phyloP scores from a whole-genome alignment of 2,329 filamentous ascomycete genomes.

The Curvularia lunata region DNA sequence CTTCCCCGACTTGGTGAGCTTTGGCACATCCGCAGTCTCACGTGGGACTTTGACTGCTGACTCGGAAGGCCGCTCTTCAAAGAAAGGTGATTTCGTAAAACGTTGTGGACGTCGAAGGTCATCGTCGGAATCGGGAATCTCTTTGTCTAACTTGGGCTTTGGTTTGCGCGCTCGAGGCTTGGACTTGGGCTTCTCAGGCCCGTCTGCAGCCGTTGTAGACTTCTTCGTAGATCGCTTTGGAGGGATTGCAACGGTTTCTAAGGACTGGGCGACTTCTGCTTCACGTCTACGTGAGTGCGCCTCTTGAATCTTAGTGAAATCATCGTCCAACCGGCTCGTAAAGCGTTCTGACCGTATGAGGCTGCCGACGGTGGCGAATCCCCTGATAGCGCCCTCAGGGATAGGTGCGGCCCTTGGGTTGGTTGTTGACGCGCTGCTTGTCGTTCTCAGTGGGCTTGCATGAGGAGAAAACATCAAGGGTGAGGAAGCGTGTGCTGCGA shows the following conservation, averaged over 20 bases:
- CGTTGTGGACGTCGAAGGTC: constrained; percentile 21
- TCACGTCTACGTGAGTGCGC: constrained; percentile 11
- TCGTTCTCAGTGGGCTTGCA: constrained; percentile 22
- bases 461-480: constrained; percentile 33
- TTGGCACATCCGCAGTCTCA: constrained; percentile 14
- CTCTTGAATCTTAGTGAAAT: constrained; percentile 9
- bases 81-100: constrained; percentile 32
- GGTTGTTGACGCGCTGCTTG: constrained; percentile 34
- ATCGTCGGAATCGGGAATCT: constrained; percentile 22
- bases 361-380: constrained; percentile 45
- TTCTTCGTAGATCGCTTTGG: constrained; percentile 25
- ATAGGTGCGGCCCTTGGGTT: constrained; percentile 37
- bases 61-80: constrained; percentile 19
- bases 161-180: constrained; percentile 37
- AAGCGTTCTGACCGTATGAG: constrained; percentile 42
- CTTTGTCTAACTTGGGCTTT: constrained; percentile 34
- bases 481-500: constrained; percentile 34
- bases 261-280: neutral
- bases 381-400: constrained; percentile 33
- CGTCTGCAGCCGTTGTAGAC: constrained; percentile 7
- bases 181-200: constrained; percentile 27
- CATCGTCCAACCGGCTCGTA: constrained; percentile 25
- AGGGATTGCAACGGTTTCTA: constrained; percentile 21
- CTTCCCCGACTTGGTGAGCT: constrained; percentile 33
- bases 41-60: constrained; percentile 8